These are phyloP conservation scores for Lotus japonicus DNA, from an alignment of 306 rosid species.

Conservation along the genomic window DNA sequence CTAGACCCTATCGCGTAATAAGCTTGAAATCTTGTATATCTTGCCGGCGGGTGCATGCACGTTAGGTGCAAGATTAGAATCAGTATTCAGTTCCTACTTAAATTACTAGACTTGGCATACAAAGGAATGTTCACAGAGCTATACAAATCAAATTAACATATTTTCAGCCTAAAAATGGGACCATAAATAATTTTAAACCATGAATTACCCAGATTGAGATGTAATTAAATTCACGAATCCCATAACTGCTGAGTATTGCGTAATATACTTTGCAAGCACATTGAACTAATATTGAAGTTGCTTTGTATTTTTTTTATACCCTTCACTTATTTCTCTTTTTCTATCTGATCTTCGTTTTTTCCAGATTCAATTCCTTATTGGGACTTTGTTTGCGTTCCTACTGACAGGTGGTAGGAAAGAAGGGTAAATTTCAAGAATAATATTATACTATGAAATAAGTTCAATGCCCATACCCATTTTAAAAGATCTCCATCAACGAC, in stretches of 20 bases:
- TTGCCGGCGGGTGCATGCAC: not conserved
- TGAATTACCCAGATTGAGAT: not conserved
- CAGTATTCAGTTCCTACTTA: not conserved
- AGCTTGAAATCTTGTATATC: not conserved
- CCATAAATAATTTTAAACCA: not conserved
- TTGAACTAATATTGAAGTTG: not conserved
- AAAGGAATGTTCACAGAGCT: not conserved
- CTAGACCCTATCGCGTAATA: not conserved
- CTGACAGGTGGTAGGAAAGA: not conserved
- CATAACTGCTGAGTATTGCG: not conserved
- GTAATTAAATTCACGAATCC: not conserved
- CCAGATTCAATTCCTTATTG: not conserved
- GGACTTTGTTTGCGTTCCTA: not conserved
- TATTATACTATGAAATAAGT: not conserved
- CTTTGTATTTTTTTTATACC: not conserved
- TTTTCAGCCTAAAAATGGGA: not conserved
- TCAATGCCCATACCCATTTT: conserved; percentile 56
- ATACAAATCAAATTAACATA: not conserved
- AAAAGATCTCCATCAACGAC: conserved; percentile 85
- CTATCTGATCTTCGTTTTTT: not conserved
- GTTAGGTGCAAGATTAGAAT: not conserved
- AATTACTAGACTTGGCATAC: too few relatives aligned
- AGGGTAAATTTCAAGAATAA: not conserved
- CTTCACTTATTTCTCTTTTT: not conserved
- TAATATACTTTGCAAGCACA: not conserved